phyloP scores from a whole-genome alignment of 352 stramenopile species.

The Globisporangium middletonii region DNA sequence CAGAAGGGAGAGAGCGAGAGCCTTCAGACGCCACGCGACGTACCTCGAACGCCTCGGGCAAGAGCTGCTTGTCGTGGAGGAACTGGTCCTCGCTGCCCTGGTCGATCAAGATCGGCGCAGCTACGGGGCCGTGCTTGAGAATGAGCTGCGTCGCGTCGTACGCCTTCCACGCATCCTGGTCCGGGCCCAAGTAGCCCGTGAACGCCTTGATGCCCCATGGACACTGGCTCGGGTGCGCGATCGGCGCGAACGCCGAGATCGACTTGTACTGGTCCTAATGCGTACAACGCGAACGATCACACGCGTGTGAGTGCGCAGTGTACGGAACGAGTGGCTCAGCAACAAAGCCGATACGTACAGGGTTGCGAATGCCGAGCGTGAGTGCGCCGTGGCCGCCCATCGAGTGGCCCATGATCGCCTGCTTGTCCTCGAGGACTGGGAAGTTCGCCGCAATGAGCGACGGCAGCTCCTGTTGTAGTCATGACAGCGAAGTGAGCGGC shows the following conservation, averaged over 20 bases:
- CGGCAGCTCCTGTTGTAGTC: slow-evolving; percentile 91
- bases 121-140: slow-evolving; percentile 48
- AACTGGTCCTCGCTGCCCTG: slow-evolving; percentile 89
- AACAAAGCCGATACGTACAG: slow-evolving; percentile 18
- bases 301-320: neutral
- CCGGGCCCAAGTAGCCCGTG: slow-evolving; percentile 92
- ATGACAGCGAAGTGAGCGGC: no score
- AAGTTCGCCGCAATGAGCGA: slow-evolving; percentile 87
- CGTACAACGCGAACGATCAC: neutral
- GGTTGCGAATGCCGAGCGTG: slow-evolving; percentile 91
- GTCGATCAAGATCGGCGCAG: slow-evolving; percentile 85
- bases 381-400: slow-evolving; percentile 98
- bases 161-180: slow-evolving; percentile 82
- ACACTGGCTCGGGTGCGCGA: slow-evolving; percentile 94
- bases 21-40: neutral
- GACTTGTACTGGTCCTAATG: slow-evolving; percentile 78
- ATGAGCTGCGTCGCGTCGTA: slow-evolving; percentile 93
- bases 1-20: neutral
- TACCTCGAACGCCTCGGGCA: slow-evolving; percentile 86
- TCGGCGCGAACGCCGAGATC: slow-evolving; percentile 95
- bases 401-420: slow-evolving; percentile 94
- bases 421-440: slow-evolving; percentile 68
- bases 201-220: slow-evolving; percentile 99
- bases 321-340: neutral
- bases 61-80: slow-evolving; percentile 85